Evolutionary conservation across 306 rosid genomes (phyloP).

Genomic region (Lathyrus oleraceus): DNA sequence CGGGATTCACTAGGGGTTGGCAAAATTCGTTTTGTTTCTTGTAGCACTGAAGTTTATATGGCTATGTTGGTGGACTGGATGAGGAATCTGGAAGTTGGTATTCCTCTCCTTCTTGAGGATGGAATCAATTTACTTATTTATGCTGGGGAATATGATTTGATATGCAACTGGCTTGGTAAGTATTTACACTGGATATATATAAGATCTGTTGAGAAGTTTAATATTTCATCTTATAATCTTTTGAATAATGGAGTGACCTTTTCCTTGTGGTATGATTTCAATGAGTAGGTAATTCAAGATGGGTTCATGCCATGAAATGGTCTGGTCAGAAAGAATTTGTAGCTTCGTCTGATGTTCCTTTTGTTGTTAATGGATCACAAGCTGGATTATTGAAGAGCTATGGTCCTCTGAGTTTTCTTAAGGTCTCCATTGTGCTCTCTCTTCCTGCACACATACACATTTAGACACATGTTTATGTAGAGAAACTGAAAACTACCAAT

Average conservation of each 20-base stretch:
- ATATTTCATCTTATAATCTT: constrained; percentile 28
- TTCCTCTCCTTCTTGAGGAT: constrained; percentile 86
- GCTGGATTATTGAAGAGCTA: constrained; percentile 76
- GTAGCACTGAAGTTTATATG: constrained; percentile 70
- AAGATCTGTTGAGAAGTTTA: constrained; percentile 15
- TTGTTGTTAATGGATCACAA: constrained; percentile 65
- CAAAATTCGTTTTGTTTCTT: constrained; percentile 75
- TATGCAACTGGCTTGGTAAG: constrained; percentile 98
- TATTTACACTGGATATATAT: constrained; percentile 7
- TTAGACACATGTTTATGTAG: background rate
- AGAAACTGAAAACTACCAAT: constrained; percentile 14
- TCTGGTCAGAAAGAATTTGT: constrained; percentile 75
- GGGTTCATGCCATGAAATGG: constrained; percentile 96
- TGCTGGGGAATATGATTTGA: constrained; percentile 94
- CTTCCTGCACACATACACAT: constrained; percentile 1
- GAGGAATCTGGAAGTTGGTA: constrained; percentile 91
- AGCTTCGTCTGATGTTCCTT: constrained; percentile 68
- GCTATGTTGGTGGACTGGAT: constrained; percentile 92
- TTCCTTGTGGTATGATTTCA: constrained; percentile 25
- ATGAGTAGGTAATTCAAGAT: constrained; percentile 83
- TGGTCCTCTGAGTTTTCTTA: constrained; percentile 83
- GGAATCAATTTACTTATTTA: constrained; percentile 77
- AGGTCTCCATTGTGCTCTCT: constrained; percentile 50
- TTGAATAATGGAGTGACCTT: constrained; percentile 24
- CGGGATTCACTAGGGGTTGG: constrained; percentile 84